A percentile compares a stretch with the other conserved stretches of the same genome.
Evolutionary conservation across 805 yeast species (phyloP).

Genomic region (Candida palmyrensis): DNA sequence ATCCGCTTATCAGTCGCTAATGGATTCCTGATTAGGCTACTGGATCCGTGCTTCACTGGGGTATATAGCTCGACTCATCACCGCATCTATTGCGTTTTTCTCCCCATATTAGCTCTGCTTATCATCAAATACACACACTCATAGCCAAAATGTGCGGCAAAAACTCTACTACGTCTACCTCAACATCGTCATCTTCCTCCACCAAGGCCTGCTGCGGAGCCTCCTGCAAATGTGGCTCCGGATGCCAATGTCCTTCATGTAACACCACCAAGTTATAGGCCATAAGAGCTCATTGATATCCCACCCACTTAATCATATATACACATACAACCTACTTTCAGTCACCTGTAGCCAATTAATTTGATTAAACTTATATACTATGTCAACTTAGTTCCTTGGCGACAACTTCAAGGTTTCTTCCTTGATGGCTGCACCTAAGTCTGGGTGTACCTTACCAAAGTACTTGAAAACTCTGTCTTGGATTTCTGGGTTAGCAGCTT

Average conservation of each 20-base stretch:
- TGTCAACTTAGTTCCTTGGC: constrained; percentile 41
- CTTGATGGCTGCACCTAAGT: constrained; percentile 63
- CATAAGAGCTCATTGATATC: too few species aligned
- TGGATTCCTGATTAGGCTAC: not conserved
- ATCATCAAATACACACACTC: not conserved
- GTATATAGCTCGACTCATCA: too few species aligned
- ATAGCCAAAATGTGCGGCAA: constrained; percentile 15
- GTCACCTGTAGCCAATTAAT: not conserved
- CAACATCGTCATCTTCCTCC: constrained; percentile 13
- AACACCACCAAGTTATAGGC: constrained; percentile 36
- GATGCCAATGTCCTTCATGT: constrained; percentile 36
- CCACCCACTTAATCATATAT: not conserved
- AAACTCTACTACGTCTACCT: constrained; percentile 9
- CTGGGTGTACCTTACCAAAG: constrained; percentile 68
- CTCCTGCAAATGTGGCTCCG: constrained; percentile 38
- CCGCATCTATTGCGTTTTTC: too few species aligned
- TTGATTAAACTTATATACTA: constrained; percentile 2
- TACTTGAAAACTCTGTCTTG: constrained; percentile 76
- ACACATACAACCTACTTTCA: not conserved
- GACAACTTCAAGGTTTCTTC: constrained; percentile 51
- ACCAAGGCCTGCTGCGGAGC: constrained; percentile 28
- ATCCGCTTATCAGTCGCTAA: not conserved
- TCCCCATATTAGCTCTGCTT: too few species aligned
- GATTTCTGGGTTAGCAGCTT: constrained; percentile 64
- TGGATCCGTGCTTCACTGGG: not conserved